Percentiles rank a stretch among this genome's conserved stretches.
Conservation (phyloP, 139 green algal genomes). For the Ostreobium quekettii region DNA sequence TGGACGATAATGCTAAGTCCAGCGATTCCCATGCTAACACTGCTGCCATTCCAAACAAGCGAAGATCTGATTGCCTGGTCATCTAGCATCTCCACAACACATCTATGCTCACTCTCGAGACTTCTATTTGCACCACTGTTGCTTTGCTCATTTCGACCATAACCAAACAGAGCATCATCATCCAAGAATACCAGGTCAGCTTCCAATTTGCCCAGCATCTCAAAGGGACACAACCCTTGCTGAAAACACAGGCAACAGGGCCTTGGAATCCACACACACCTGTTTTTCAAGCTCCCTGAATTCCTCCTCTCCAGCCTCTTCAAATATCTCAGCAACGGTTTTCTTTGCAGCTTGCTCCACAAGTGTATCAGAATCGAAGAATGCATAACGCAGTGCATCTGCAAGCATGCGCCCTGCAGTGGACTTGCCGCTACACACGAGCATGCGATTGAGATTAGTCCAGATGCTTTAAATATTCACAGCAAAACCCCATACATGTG, state of each 20-base stretch:
- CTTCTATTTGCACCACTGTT: neutral
- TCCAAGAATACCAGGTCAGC: neutral
- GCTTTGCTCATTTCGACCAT: neutral
- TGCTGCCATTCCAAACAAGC: too few relatives aligned
- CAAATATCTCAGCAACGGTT: constrained; percentile 67
- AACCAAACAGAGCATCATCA: neutral
- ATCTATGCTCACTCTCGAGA: neutral
- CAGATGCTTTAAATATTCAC: too few relatives aligned
- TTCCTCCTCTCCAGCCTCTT: constrained; percentile 65
- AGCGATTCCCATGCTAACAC: too few relatives aligned
- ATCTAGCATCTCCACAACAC: too few relatives aligned
- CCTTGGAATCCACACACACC: constrained; percentile 39
- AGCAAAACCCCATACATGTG: too few relatives aligned
- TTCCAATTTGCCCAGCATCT: neutral
- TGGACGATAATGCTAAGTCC: too few relatives aligned
- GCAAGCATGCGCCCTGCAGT: constrained; percentile 43
- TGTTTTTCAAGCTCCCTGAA: constrained; percentile 74
- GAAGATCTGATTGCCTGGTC: too few relatives aligned
- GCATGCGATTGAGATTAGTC: too few relatives aligned
- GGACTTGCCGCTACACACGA: constrained; percentile 52
- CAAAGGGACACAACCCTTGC: neutral
- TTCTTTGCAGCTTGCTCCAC: constrained; percentile 57
- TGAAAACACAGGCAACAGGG: neutral
- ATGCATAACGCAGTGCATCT: constrained; percentile 55
- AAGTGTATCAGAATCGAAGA: constrained; percentile 75